phyloP scores from a whole-genome alignment of 805 yeast species.

The Kazachstania martiniae region DNA sequence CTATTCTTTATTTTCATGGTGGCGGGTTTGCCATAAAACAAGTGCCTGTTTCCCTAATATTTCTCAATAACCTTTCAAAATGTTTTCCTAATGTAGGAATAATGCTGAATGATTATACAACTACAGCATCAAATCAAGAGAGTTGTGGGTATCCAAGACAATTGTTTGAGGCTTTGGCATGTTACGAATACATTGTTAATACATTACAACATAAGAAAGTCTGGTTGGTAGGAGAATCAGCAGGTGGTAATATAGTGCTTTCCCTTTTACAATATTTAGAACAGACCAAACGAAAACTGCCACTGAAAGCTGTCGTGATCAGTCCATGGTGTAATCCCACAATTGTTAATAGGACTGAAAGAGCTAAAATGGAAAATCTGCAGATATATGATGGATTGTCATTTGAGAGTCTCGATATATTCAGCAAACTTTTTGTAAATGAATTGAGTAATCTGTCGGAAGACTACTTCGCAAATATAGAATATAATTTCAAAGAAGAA shows the following conservation, averaged over 20 bases:
- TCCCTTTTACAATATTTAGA: constrained; percentile 9
- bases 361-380: no score
- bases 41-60: constrained; percentile 8
- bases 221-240: constrained; percentile 19
- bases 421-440: no score
- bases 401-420: no score
- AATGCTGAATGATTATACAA: constrained; percentile 13
- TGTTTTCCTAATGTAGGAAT: constrained; percentile 10
- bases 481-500: constrained; percentile 8
- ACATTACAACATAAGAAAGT: constrained; percentile 7
- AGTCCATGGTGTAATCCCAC: constrained; percentile 24
- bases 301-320: constrained; percentile 13
- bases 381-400: no score
- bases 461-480: constrained; percentile 13
- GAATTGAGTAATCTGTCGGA: not conserved
- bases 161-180: constrained; percentile 7
- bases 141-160: constrained; percentile 7
- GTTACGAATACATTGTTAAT: constrained; percentile 7
- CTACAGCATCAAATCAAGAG: constrained; percentile 5
- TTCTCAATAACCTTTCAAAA: constrained; percentile 7
- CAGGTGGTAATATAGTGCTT: constrained; percentile 18
- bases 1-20: constrained; percentile 18
- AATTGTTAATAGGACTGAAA: not conserved
- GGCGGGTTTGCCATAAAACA: constrained; percentile 19
- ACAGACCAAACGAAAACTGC: constrained; percentile 3